phyloP scores from a whole-genome alignment of 805 yeast genomes.

The Jamesozyma hellenica region DNA sequence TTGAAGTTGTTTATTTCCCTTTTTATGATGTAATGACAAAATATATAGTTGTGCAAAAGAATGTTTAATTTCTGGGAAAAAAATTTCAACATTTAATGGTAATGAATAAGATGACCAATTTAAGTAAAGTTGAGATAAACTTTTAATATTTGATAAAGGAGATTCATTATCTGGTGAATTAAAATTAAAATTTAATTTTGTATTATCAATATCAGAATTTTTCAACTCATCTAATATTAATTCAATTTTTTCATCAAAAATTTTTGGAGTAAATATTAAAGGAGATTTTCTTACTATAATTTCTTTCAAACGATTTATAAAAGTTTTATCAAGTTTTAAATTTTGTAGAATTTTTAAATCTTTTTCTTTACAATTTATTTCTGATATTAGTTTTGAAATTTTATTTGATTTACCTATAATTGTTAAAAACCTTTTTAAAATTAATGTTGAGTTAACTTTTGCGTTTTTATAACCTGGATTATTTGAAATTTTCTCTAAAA shows the following conservation, averaged over 20 bases:
- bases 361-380: conserved; percentile 12
- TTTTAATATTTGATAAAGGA: conserved; percentile 8
- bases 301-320: conserved; percentile 6
- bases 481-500: conserved; percentile 15
- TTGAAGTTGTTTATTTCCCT: conserved; percentile 1
- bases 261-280: conserved; percentile 3
- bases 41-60: conserved; percentile 8
- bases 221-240: conserved; percentile 3
- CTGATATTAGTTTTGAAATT: conserved; percentile 7
- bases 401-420: conserved; percentile 10
- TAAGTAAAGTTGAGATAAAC: conserved; percentile 10
- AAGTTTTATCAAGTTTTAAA: conserved; percentile 9
- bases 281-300: conserved; percentile 9
- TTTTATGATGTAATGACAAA: conserved; percentile 1
- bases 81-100: conserved; percentile 12
- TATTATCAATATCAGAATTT: conserved; percentile 4
- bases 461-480: conserved; percentile 19
- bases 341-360: conserved; percentile 11
- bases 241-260: conserved; percentile 2
- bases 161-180: conserved; percentile 6
- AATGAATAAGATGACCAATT: conserved; percentile 12
- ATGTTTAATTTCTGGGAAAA: conserved; percentile 3
- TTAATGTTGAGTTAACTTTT: conserved; percentile 12
- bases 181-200: background rate
- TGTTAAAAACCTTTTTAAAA: conserved; percentile 14